Percentiles rank a stretch among this genome's conserved stretches.
Evolutionary conservation across 768 basidiomycete genomes (phyloP).

Genomic region (Tephrocybe rancida): DNA sequence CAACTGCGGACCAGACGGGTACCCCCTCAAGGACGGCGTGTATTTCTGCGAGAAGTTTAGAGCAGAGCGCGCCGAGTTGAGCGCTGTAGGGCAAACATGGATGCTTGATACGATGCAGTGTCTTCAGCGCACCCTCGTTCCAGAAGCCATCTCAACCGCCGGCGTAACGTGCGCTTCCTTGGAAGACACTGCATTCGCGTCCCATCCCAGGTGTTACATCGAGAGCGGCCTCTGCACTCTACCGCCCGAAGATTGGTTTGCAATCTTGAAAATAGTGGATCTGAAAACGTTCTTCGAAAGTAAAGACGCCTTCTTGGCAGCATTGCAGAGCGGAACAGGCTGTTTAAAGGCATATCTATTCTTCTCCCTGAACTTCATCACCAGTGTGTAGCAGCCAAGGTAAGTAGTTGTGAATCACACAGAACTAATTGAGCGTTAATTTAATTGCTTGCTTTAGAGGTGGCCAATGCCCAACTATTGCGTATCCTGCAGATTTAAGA

Average conservation of each 20-base stretch:
- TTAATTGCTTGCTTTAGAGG: too few species aligned
- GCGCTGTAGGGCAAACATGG: constrained; percentile 39
- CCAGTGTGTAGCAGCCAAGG: neutral
- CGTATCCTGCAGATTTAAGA: too few species aligned
- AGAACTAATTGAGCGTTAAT: too few species aligned
- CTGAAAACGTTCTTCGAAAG: constrained; percentile 31
- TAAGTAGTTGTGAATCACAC: too few species aligned
- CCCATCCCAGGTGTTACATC: constrained; percentile 44
- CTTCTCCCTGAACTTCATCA: too few species aligned
- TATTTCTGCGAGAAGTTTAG: constrained; percentile 42
- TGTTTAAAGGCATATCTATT: constrained; percentile 31
- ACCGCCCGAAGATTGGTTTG: constrained; percentile 34
- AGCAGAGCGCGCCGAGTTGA: constrained; percentile 27
- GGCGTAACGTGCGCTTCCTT: constrained; percentile 33
- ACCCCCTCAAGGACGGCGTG: constrained; percentile 44
- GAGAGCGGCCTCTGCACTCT: constrained; percentile 44
- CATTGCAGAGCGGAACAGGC: constrained; percentile 27
- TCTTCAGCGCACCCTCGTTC: constrained; percentile 42
- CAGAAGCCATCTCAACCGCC: constrained; percentile 26
- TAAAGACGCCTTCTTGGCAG: constrained; percentile 30
- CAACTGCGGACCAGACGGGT: constrained; percentile 44
- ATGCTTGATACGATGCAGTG: constrained; percentile 49
- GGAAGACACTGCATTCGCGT: constrained; percentile 38
- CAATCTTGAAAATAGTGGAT: constrained; percentile 36
- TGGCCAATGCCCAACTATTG: too few species aligned